Conservation (phyloP, 495 filamentous ascomycete genomes). For the Hypoxylon fragiforme region DNA sequence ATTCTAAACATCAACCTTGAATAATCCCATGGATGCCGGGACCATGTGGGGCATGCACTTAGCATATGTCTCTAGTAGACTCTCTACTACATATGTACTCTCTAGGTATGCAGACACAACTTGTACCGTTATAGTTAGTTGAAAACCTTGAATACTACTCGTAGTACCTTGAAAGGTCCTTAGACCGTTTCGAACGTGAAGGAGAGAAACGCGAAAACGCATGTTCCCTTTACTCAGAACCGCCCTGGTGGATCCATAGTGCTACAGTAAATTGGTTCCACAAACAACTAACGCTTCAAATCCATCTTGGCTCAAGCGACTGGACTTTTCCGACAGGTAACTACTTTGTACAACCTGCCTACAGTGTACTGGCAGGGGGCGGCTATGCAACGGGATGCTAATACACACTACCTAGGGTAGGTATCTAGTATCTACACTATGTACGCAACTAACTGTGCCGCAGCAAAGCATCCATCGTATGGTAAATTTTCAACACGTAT, state of each 20-base stretch:
- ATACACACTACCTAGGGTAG: too few species aligned
- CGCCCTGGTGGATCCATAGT: slow-evolving; percentile 26
- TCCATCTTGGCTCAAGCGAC: too few species aligned
- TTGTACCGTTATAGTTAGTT: too few species aligned
- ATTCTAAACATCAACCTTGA: not conserved
- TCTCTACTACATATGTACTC: too few species aligned
- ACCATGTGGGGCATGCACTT: too few species aligned
- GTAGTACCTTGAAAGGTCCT: slow-evolving; percentile 1
- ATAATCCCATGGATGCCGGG: too few species aligned
- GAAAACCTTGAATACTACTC: too few species aligned
- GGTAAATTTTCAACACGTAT: slow-evolving; percentile 13
- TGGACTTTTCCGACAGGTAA: too few species aligned
- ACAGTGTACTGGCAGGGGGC: slow-evolving; percentile 25
- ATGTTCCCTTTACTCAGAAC: too few species aligned
- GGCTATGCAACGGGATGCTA: slow-evolving; percentile 19
- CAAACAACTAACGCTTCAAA: not conserved
- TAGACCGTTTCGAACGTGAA: slow-evolving; percentile 14
- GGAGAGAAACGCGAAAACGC: slow-evolving; percentile 1
- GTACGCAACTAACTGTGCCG: slow-evolving; percentile 7
- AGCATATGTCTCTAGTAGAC: too few species aligned
- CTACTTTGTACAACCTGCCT: too few species aligned
- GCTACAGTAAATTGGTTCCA: slow-evolving; percentile 15
- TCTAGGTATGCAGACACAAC: too few species aligned
- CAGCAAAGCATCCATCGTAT: slow-evolving; percentile 4
- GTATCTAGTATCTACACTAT: not conserved